Evolutionary conservation across 208 protist genomes (phyloP).

Genomic region (Porcisia hertigi): DNA sequence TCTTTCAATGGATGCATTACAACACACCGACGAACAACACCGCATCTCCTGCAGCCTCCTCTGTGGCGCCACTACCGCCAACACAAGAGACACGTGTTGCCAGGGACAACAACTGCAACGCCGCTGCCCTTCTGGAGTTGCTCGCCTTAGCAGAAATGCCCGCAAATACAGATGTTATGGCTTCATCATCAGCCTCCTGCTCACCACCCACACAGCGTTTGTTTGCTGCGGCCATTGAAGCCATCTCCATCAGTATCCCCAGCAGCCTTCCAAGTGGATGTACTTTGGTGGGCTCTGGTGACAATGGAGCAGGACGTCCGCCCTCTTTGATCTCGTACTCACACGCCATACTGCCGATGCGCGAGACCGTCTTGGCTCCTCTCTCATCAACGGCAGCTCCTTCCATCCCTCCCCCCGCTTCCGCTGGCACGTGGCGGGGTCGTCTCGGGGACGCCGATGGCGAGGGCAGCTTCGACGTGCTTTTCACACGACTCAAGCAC

Average conservation of each 20-base stretch:
- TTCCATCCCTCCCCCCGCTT: not conserved
- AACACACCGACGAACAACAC: not conserved
- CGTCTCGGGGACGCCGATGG: not conserved
- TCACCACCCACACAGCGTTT: not conserved
- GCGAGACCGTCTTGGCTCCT: not conserved
- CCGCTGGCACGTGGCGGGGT: not conserved
- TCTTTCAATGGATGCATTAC: conserved; percentile 7
- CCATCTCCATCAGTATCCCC: not conserved
- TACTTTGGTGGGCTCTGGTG: not conserved
- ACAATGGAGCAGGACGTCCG: not conserved
- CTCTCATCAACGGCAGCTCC: not conserved
- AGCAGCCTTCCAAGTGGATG: not conserved
- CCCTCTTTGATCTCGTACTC: conserved; percentile 9
- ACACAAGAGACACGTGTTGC: not conserved
- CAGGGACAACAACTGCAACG: not conserved
- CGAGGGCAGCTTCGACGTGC: conserved; percentile 19
- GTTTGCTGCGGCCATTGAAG: not conserved
- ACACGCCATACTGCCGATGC: conserved; percentile 9
- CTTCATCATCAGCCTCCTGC: not conserved
- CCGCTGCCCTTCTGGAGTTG: conserved; percentile 13
- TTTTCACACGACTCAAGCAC: conserved; percentile 28
- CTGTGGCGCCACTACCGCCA: not conserved
- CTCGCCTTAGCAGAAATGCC: conserved; percentile 24
- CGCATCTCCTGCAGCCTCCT: not conserved
- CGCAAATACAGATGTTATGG: not conserved